These are phyloP conservation scores for Diaporthe eres DNA, from an alignment of 2,329 filamentous ascomycete genomes.

Conservation along the genomic window DNA sequence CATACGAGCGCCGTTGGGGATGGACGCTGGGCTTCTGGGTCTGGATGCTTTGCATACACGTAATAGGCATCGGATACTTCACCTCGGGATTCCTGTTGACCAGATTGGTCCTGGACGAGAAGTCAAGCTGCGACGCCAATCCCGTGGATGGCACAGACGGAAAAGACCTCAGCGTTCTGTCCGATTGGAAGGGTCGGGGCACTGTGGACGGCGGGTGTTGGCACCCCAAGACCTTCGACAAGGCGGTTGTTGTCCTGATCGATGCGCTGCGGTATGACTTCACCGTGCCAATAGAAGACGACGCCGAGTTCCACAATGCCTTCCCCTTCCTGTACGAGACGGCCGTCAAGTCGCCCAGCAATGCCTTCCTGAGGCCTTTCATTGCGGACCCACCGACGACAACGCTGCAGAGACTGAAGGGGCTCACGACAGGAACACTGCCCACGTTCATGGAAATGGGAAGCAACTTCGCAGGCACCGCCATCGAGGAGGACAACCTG, in stretches of 20 bases:
- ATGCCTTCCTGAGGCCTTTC: slow-evolving; percentile 93
- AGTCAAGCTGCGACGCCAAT: slow-evolving; percentile 74
- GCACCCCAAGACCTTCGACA: slow-evolving; percentile 95
- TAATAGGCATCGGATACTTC: slow-evolving; percentile 89
- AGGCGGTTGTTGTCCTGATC: slow-evolving; percentile 90
- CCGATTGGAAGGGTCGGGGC: slow-evolving; percentile 57
- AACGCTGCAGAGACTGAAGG: slow-evolving; percentile 92
- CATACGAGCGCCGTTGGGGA: slow-evolving; percentile 67
- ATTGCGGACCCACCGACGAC: slow-evolving; percentile 97
- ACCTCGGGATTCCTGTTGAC: slow-evolving; percentile 95
- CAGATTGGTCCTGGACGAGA: slow-evolving; percentile 82
- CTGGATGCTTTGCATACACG: slow-evolving; percentile 81
- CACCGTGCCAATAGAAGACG: slow-evolving; percentile 80
- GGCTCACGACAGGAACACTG: slow-evolving; percentile 92
- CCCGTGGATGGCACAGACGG: slow-evolving; percentile 65
- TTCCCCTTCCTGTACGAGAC: slow-evolving; percentile 90
- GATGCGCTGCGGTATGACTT: slow-evolving; percentile 98
- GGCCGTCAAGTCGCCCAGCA: slow-evolving; percentile 78
- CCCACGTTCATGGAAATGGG: slow-evolving; percentile 96
- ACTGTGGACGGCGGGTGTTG: slow-evolving; percentile 82
- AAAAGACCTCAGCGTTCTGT: slow-evolving; percentile 55
- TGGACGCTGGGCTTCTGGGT: slow-evolving; percentile 78
- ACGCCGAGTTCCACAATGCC: slow-evolving; percentile 83
- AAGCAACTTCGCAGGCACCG: slow-evolving; percentile 94
- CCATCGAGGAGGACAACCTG: slow-evolving; percentile 92